phyloP scores from a whole-genome alignment of 805 yeast genomes.

The Saccharomycopsis selenospora region DNA sequence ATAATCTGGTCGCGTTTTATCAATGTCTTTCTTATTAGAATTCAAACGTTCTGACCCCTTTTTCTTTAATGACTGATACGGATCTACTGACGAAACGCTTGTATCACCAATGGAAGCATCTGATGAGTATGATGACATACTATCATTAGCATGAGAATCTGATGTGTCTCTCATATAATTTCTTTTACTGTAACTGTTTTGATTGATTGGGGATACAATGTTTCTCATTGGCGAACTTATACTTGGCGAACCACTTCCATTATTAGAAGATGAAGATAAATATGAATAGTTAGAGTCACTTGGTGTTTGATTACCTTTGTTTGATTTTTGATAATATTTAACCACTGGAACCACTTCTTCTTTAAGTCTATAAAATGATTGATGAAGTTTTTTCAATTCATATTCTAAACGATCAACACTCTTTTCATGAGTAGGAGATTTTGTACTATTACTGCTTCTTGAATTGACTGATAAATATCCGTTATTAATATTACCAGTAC shows the following conservation, averaged over 20 bases:
- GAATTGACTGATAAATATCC: neutral
- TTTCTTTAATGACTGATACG: neutral
- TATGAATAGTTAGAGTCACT: slow-evolving; percentile 4
- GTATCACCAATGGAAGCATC: neutral
- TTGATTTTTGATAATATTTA: slow-evolving; percentile 11
- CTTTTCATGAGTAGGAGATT: slow-evolving; percentile 7
- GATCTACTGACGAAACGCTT: neutral
- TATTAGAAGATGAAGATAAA: neutral
- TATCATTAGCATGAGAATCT: neutral
- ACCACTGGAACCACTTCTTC: slow-evolving; percentile 18
- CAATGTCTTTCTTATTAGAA: slow-evolving; percentile 13
- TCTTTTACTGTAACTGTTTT: slow-evolving; percentile 4
- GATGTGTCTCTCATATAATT: slow-evolving; percentile 4
- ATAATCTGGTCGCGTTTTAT: slow-evolving; percentile 3
- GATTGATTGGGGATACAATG: slow-evolving; percentile 14
- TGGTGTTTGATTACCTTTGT: slow-evolving; percentile 5
- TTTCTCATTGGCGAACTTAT: slow-evolving; percentile 13
- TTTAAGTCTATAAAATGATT: slow-evolving; percentile 12
- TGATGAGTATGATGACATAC: neutral
- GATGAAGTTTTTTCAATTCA: slow-evolving; percentile 15
- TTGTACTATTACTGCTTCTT: neutral
- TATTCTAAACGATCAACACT: slow-evolving; percentile 12
- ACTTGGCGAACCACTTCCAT: slow-evolving; percentile 7
- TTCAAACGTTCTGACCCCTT: slow-evolving; percentile 6
- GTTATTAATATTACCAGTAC: neutral